Evolutionary conservation across 352 stramenopile genomes (phyloP), one percentile per base, ranked within the genome.

Genomic region (Stramenopiles sp.): DNA sequence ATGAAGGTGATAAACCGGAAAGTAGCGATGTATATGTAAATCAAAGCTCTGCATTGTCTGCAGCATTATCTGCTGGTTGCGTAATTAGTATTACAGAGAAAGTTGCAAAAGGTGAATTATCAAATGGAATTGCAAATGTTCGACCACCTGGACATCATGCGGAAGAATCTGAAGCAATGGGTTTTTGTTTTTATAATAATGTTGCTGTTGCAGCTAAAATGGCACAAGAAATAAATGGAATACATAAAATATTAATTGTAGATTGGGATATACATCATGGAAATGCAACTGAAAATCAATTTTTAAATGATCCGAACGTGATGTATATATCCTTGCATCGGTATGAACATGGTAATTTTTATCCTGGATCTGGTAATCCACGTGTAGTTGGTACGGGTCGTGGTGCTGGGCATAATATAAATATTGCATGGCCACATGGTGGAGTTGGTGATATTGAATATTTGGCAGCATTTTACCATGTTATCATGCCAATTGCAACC

Each of bases 61-160:
- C 65, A 7, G 31, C 65, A 33, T 33, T 76, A 20, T 76, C 65
- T 31, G 65, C 65, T 4, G 65, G 65, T 7, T 13, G 30, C 7
- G 30, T 76, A 7, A 31, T 76, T 7, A 33, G 30, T 7, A 31
- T 76, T 31, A 33, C 31, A 76, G 65, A 76, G 30, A 33, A 31
- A 31, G 65, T 76, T 13, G 30, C 30, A 13, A 4, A 20, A 31
- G 65, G 31, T 1, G 65, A 76, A 7, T 7, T 76, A 20, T 32
- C 87, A 73, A 92, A 92, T 63, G 91, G 87, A 0, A 85, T 95
- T 32, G 93, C 91, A 33, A 80, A 95, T 7, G 88, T 96, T 31
- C 87, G 93, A 32, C 93, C 93, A 32, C 93, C 93, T 6, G 93
- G 93, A 7, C 93, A 98, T 82, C 93, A 98, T 83, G 93, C 90